Conservation (phyloP, 208 protist species). For the Dictyostelium gargantuum region DNA sequence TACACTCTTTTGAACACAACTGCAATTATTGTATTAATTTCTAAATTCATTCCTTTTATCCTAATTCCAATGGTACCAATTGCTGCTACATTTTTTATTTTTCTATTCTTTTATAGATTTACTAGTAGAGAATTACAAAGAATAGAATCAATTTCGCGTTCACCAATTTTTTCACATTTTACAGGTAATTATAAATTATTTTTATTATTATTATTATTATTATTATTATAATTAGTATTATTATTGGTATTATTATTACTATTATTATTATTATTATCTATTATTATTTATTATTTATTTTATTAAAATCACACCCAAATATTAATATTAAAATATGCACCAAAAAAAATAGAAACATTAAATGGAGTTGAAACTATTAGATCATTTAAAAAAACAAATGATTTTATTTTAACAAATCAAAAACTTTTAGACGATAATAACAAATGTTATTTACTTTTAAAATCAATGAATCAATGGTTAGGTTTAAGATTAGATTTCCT, state of each 20-base stretch:
- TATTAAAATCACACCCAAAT: too few relatives aligned
- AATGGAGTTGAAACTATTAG: slow-evolving; percentile 83
- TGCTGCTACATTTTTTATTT: background rate
- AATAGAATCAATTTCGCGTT: slow-evolving; percentile 83
- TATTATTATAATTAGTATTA: too few relatives aligned
- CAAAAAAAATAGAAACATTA: too few relatives aligned
- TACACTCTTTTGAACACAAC: background rate
- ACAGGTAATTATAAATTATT: too few relatives aligned
- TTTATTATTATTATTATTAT: too few relatives aligned
- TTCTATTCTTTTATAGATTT: slow-evolving; percentile 60
- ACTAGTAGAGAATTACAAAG: slow-evolving; percentile 84
- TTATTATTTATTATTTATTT: too few relatives aligned
- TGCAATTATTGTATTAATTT: slow-evolving; percentile 24
- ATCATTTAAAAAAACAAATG: slow-evolving; percentile 74
- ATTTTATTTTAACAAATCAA: background rate
- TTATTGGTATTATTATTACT: too few relatives aligned
- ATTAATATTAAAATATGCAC: too few relatives aligned
- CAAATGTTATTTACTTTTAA: slow-evolving; percentile 13
- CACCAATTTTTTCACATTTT: slow-evolving; percentile 88
- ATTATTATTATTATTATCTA: too few relatives aligned
- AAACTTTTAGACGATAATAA: slow-evolving; percentile 12
- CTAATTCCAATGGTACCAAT: slow-evolving; percentile 44
- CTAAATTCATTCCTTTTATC: slow-evolving; percentile 37
- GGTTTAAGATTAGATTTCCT: slow-evolving; percentile 35
- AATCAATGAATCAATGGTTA: slow-evolving; percentile 56